Percentiles rank a stretch among this genome's conserved stretches.
Conservation (phyloP, 148 eudicot species). For the Silene conica region DNA sequence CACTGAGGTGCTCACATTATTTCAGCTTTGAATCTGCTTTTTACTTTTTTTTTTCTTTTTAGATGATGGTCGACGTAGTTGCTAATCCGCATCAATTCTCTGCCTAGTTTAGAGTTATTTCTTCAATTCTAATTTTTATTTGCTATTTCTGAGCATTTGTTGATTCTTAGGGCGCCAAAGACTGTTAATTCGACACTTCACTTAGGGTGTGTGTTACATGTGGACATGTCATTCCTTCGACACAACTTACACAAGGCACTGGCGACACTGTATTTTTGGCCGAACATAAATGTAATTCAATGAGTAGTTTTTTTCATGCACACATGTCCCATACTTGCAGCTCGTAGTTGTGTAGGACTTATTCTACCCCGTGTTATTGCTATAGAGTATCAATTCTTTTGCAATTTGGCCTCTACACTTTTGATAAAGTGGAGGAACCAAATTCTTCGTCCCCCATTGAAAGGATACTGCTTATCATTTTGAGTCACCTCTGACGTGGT, state of each 20-base stretch:
- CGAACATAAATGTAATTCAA: too few species aligned
- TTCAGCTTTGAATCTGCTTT: conserved; percentile 24
- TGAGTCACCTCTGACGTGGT: too few species aligned
- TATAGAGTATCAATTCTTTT: neutral
- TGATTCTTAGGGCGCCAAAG: neutral
- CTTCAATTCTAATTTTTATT: neutral
- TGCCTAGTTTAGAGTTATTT: neutral
- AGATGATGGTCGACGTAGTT: neutral
- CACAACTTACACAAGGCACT: neutral
- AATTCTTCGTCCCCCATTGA: neutral
- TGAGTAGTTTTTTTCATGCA: too few species aligned
- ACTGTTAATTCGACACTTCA: neutral
- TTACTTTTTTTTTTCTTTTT: neutral
- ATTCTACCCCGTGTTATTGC: neutral
- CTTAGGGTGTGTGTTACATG: neutral
- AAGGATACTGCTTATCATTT: neutral
- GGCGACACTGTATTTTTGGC: neutral
- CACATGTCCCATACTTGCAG: neutral
- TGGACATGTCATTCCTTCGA: neutral
- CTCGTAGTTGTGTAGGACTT: neutral
- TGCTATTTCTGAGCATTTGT: conserved; percentile 2
- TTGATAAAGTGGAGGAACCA: conserved; percentile 9
- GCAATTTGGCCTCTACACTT: conserved; percentile 1
- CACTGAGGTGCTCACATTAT: conserved; percentile 1
- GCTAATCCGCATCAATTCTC: conserved; percentile 8